phyloP scores from a whole-genome alignment of 176 grass and related monocot species.

The Poa annua region DNA sequence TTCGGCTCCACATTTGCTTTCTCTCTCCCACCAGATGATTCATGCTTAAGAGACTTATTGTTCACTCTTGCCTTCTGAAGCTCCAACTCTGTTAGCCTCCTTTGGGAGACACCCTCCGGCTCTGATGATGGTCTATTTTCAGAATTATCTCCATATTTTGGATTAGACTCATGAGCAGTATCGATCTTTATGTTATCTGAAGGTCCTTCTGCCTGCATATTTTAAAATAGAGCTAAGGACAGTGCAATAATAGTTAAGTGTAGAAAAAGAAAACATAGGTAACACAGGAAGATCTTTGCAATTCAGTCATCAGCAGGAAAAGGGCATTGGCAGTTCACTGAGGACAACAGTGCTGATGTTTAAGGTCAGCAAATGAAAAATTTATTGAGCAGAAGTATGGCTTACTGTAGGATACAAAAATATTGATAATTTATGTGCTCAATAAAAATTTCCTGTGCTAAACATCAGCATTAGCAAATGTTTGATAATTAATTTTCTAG shows the following conservation, averaged over 20 bases:
- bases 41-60: conserved; percentile 30
- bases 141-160: conserved; percentile 9
- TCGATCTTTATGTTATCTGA: conserved; percentile 36
- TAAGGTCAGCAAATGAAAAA: neutral
- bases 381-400: neutral
- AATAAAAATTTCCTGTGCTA: too few relatives aligned
- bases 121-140: conserved; percentile 24
- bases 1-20: conserved; percentile 26
- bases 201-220: conserved; percentile 40
- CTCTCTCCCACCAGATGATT: conserved; percentile 31
- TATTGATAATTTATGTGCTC: too few relatives aligned
- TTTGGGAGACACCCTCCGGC: conserved; percentile 18
- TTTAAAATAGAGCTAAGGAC: conserved; percentile 34
- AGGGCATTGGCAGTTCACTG: neutral
- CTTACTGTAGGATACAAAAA: neutral
- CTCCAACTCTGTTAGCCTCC: conserved; percentile 32
- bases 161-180: conserved; percentile 10
- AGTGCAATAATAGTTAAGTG: neutral
- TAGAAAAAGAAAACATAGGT: neutral
- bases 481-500: too few relatives aligned
- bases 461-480: too few relatives aligned
- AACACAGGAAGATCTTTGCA: neutral
- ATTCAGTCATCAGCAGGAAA: conserved; percentile 25
- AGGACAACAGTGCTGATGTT: conserved; percentile 4
- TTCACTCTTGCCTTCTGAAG: conserved; percentile 20